A percentile compares a stretch with the other conserved stretches of the same genome.
Conservation (phyloP, 2,329 filamentous ascomycete genomes). For the Emmonsia crescens region DNA sequence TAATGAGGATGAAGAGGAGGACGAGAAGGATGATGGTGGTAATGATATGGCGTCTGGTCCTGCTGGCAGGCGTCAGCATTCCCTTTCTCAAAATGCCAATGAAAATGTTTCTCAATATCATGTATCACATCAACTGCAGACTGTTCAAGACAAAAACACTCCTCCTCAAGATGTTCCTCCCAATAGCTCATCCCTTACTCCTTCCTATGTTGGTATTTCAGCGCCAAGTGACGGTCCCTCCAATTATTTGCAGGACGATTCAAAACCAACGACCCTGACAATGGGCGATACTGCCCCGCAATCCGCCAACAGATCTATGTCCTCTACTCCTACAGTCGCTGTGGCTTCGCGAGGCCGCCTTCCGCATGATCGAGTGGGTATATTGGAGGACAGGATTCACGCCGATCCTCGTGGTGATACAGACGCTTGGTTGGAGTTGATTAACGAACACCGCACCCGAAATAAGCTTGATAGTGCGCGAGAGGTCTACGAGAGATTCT, state of each 20-base stretch:
- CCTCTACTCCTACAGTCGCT: conserved; percentile 34
- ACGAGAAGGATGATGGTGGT: conserved; percentile 27
- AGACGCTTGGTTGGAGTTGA: conserved; percentile 81
- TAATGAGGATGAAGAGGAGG: conserved; percentile 40
- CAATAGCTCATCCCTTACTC: conserved; percentile 40
- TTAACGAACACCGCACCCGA: conserved; percentile 71
- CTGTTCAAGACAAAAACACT: conserved; percentile 40
- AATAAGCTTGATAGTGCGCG: conserved; percentile 74
- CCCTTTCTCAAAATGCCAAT: conserved; percentile 46
- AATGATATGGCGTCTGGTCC: conserved; percentile 36
- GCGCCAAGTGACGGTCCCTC: conserved; percentile 32
- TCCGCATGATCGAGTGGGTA: conserved; percentile 62
- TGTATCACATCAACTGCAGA: conserved; percentile 52
- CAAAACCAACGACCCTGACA: conserved; percentile 5
- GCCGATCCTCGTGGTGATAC: conserved; percentile 89
- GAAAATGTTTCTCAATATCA: conserved; percentile 45
- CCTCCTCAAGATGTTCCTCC: conserved; percentile 39
- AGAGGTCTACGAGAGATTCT: conserved; percentile 71
- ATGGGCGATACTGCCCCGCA: conserved; percentile 13
- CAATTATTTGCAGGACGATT: conserved; percentile 24
- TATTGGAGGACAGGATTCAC: conserved; percentile 81
- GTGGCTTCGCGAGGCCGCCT: conserved; percentile 44
- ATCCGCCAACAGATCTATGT: conserved; percentile 28
- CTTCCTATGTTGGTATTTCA: conserved; percentile 36
- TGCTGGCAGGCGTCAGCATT: conserved; percentile 42